Evolutionary conservation across 768 basidiomycete species (phyloP), one percentile per base, ranked within the genome.

Genomic region (Pleurotus citrinopileatus): DNA sequence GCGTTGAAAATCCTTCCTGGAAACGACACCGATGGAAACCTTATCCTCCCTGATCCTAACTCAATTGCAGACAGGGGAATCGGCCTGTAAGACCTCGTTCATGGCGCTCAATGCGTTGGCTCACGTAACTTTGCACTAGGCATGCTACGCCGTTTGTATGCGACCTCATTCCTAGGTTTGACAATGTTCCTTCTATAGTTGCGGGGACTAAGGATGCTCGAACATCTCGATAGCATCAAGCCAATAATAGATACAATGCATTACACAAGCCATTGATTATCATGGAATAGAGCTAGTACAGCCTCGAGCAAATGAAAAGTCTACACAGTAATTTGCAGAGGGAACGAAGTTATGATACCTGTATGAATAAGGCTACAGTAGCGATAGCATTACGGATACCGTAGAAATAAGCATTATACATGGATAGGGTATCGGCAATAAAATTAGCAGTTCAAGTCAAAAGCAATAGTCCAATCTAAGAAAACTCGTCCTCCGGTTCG

Each of bases 401-500:
- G 19, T 40, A 40, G 12, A n/a, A 19, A 40, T 40, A 40, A 40
- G 1, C 19, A 40, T 40, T 40, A 40, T 40, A 19, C 15, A n/a
- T 40, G 17, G 17, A 40, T 40, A 40, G 38, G 38, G 38, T 40
- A 34, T 51, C 34, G 17, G 34, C 32, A 51, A 28, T n/a, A 23
- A 28, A 47, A 26, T 47, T 47, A 37, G 13, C 48, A 37, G 7
- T 51, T 19, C 48, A 34, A n/a, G 32, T 34, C 10, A n/a, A 7
- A 40, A 40, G 38, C 38, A 40, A 51, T 51, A 4, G 13, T 27
- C 19, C 29, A 62, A 10, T 26, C 70, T 56, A 76, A 40, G 67
- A 60, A 36, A 71, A 61, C 51, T 81, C 75, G 42, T 83, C 83
- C 61, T 79, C 78, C 22, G 79, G 79, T 67, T 91, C 89, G 3